A percentile compares a stretch with the other conserved stretches of the same genome.
These are phyloP conservation scores for Zygosaccharomyces bailii DNA, from an alignment of 805 yeast species.

Conservation along the genomic window DNA sequence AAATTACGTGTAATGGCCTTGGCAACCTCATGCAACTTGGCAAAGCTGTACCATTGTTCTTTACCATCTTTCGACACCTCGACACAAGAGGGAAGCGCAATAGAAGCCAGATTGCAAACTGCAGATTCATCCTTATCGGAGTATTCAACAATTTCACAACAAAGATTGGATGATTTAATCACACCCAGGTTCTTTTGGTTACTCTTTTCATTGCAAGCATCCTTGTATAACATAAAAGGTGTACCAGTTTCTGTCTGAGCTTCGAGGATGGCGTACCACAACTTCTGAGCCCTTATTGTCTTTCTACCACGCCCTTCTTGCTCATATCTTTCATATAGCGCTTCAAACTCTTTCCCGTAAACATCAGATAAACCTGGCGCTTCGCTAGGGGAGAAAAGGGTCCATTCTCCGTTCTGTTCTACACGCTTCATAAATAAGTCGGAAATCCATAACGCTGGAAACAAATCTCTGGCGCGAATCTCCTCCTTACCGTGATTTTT, in stretches of 20 bases:
- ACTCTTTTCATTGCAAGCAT: slow-evolving; percentile 78
- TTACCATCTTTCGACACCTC: slow-evolving; percentile 43
- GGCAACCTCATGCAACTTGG: slow-evolving; percentile 66
- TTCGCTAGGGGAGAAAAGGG: slow-evolving; percentile 80
- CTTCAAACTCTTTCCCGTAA: slow-evolving; percentile 77
- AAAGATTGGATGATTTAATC: slow-evolving; percentile 86
- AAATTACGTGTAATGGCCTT: slow-evolving; percentile 78
- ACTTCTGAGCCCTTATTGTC: slow-evolving; percentile 77
- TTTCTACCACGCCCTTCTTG: slow-evolving; percentile 54
- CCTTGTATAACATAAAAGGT: slow-evolving; percentile 90
- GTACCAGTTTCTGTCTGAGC: slow-evolving; percentile 95
- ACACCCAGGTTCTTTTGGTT: slow-evolving; percentile 89
- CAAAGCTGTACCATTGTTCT: slow-evolving; percentile 61
- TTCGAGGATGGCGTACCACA: slow-evolving; percentile 84
- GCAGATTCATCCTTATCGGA: slow-evolving; percentile 92
- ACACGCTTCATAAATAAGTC: slow-evolving; percentile 91
- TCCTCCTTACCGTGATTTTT: slow-evolving; percentile 96
- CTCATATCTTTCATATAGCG: slow-evolving; percentile 68
- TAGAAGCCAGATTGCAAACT: slow-evolving; percentile 90
- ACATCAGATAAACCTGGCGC: slow-evolving; percentile 80
- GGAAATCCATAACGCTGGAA: slow-evolving; percentile 90
- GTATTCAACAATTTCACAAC: slow-evolving; percentile 92
- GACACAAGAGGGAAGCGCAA: slow-evolving; percentile 81
- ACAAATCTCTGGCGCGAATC: slow-evolving; percentile 83
- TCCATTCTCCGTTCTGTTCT: slow-evolving; percentile 75